These are phyloP conservation scores for Passiflora organensis DNA, from an alignment of 345 rosid species.

Conservation along the genomic window DNA sequence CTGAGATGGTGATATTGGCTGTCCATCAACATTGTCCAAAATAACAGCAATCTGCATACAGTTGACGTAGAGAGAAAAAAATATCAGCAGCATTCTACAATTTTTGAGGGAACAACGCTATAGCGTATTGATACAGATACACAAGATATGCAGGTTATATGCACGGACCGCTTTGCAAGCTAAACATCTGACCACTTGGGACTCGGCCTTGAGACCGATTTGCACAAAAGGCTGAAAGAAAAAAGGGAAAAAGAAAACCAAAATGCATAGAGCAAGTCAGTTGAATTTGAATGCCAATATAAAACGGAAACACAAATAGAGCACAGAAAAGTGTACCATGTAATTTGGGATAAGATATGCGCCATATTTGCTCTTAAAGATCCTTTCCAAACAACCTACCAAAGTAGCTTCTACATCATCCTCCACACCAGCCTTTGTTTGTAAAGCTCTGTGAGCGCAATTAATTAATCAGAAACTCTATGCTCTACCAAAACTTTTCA, in stretches of 20 bases:
- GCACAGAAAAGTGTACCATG: conserved; percentile 43
- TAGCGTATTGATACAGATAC: no score
- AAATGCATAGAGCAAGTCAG: neutral
- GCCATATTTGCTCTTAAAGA: conserved; percentile 67
- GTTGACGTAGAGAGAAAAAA: neutral
- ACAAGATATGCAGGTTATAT: no score
- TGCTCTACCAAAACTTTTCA: no score
- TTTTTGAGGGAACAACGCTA: no score
- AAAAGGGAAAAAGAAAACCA: neutral
- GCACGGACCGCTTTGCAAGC: conserved; percentile 78
- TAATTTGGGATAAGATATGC: conserved; percentile 69
- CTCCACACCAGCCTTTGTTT: conserved; percentile 44
- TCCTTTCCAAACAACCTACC: conserved; percentile 63
- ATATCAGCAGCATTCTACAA: no score
- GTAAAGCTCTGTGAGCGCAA: conserved; percentile 50
- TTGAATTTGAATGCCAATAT: neutral
- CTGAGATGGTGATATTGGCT: conserved; percentile 40
- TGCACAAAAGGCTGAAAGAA: conserved; percentile 55
- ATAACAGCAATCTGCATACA: conserved; percentile 55
- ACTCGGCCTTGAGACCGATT: conserved; percentile 63
- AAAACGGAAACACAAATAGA: neutral
- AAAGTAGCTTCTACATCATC: conserved; percentile 43
- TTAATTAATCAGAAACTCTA: no score
- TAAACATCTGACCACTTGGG: conserved; percentile 48
- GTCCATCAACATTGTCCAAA: conserved; percentile 42